These are phyloP conservation scores for Ophiostoma montium DNA, from an alignment of 2,329 filamentous ascomycete species.

Conservation along the genomic window DNA sequence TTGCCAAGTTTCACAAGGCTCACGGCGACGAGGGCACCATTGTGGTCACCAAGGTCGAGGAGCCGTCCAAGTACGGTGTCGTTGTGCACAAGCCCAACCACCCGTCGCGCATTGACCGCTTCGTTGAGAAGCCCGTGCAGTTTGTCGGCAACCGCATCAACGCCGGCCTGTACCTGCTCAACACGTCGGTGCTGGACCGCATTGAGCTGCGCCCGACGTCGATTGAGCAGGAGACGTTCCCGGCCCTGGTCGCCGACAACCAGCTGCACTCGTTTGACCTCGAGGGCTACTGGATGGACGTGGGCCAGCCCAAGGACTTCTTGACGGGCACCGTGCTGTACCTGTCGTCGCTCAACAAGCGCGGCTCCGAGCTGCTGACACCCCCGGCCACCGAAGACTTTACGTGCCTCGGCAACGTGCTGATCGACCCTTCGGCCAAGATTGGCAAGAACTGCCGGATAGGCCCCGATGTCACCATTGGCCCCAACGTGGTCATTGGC, in stretches of 20 bases:
- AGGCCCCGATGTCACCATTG: constrained; percentile 91
- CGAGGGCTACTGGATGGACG: constrained; percentile 98
- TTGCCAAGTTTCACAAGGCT: constrained; percentile 79
- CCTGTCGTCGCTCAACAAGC: constrained; percentile 83
- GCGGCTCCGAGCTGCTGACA: constrained; percentile 70
- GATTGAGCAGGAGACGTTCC: constrained; percentile 98
- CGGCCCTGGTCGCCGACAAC: constrained; percentile 76
- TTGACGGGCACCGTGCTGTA: constrained; percentile 91
- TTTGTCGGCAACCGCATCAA: constrained; percentile 99
- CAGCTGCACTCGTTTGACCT: constrained; percentile 92
- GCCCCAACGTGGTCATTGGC: constrained; percentile 79
- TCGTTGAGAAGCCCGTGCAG: constrained; percentile 98
- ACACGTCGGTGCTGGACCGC: constrained; percentile 75
- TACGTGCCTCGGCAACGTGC: constrained; percentile 85
- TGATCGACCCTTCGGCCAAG: constrained; percentile 87
- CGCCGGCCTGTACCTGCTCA: constrained; percentile 94
- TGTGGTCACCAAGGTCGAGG: constrained; percentile 96
- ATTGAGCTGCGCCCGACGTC: constrained; percentile 95
- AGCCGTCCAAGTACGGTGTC: constrained; percentile 97
- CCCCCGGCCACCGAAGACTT: constrained; percentile 60
- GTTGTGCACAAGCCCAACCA: constrained; percentile 94
- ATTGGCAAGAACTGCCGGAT: constrained; percentile 98
- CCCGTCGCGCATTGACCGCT: constrained; percentile 85
- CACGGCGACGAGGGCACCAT: constrained; percentile 97
- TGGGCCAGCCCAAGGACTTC: constrained; percentile 98